Base-by-base conservation (phyloP, 192 early-diverging fungal species). In the Pilobolus umbonatus region DNA sequence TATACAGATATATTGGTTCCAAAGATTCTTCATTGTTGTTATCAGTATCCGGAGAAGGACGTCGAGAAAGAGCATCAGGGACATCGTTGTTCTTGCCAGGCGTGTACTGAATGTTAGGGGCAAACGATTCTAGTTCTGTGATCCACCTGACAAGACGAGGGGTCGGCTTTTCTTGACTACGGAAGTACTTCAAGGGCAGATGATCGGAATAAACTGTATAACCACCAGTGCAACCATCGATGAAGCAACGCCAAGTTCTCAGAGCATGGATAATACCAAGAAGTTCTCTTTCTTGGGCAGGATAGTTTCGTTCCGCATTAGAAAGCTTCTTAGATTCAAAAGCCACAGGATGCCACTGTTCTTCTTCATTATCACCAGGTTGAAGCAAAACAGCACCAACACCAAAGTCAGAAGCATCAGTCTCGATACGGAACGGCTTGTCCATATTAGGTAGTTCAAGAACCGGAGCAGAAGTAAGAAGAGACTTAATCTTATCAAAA, bases 281-380 rank as follows among this genome's bases (percentile, higher is more conserved):
- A 0, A 60, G 15, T 49, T 60, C 57, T 12, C 31, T 55, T 35
- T 71, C 58, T 35, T 73, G 67, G 14, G 66, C 50, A 5, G 65
- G 62, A 21, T 67, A 70, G 5, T 64, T 61, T 15, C 40, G 26
- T 59, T 65, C 32, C 57, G 62, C 68, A 24, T 54, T 15, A 0
- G 42, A 40, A 12, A 67, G 42, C 22, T 74, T 74, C 22, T 61
- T 57, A 5, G 67, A 69, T 46, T 68, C 62, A 55, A 61, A 74
- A 21, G 58, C 64, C 0, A 69, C 42, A 10, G 73, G 73, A 11
- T 57, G 60, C 25, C 76, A 48, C 0, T 2, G 57, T 15, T n/a
- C n/a, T n/a, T n/a, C n/a, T n/a, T n/a, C n/a, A n/a, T n/a, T n/a
- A n/a, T n/a, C n/a, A n/a, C n/a, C n/a, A n/a, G n/a, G n/a, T n/a